Percentiles rank a stretch among this genome's conserved stretches.
Conservation (phyloP, 2,329 filamentous ascomycete genomes). For the Whalleya microplaca region DNA sequence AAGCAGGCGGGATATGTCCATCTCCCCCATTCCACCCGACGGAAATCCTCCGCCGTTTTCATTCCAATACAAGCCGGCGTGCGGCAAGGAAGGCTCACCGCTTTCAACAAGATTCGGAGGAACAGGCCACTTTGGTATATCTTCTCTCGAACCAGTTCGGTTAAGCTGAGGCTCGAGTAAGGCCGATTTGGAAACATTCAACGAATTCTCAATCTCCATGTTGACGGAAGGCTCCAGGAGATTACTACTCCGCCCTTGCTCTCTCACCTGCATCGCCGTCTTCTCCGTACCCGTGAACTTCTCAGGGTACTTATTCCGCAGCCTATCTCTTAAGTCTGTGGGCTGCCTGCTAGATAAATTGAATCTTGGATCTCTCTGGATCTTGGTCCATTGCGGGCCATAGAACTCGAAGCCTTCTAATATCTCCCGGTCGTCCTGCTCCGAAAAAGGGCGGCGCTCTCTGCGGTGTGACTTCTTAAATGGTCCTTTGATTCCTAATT, state of each 20-base stretch:
- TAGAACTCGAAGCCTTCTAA: constrained; percentile 62
- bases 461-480: constrained; percentile 66
- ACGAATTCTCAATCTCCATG: constrained; percentile 52
- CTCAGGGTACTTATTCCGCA: constrained; percentile 66
- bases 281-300: constrained; percentile 62
- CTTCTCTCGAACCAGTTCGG: constrained; percentile 50
- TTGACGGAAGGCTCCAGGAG: constrained; percentile 56
- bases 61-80: constrained; percentile 48
- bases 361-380: constrained; percentile 63
- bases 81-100: constrained; percentile 41
- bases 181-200: constrained; percentile 44
- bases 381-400: constrained; percentile 68
- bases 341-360: constrained; percentile 62
- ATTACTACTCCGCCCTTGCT: constrained; percentile 44
- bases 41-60: constrained; percentile 43
- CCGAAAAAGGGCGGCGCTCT: constrained; percentile 63
- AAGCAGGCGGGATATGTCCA: constrained; percentile 64
- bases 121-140: constrained; percentile 49
- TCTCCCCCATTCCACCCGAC: constrained; percentile 54
- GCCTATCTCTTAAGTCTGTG: constrained; percentile 65
- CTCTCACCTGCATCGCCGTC: constrained; percentile 51
- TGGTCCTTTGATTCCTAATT: constrained; percentile 63
- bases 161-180: constrained; percentile 46
- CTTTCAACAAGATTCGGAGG: constrained; percentile 36
- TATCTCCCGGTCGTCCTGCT: constrained; percentile 66